Percentiles rank a stretch among this genome's conserved stretches.
These are phyloP conservation scores for Rubus parviflorus DNA, from an alignment of 306 rosid species.

Conservation along the genomic window DNA sequence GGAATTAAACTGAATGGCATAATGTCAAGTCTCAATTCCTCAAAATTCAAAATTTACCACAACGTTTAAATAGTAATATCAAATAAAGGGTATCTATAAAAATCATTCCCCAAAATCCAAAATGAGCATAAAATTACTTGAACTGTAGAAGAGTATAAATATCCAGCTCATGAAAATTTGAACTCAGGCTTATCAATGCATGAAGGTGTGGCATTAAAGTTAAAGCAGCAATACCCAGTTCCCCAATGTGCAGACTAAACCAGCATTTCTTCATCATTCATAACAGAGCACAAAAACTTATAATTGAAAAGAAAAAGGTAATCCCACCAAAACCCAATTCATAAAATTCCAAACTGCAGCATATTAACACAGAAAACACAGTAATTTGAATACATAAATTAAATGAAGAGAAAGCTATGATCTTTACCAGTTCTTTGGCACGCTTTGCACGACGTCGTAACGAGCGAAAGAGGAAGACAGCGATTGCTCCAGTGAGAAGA, in stretches of 20 bases:
- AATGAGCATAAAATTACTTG: not conserved
- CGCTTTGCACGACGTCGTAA: slow-evolving; percentile 89
- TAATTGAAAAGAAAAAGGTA: not conserved
- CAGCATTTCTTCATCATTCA: not conserved
- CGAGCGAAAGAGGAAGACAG: slow-evolving; percentile 81
- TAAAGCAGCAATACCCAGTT: slow-evolving; percentile 4
- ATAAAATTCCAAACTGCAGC: slow-evolving; percentile 4
- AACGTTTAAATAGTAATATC: not conserved
- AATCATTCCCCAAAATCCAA: not conserved
- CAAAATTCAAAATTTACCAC: not conserved
- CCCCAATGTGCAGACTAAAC: not conserved
- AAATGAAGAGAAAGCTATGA: not conserved
- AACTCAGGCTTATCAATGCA: not conserved
- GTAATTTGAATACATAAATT: not conserved
- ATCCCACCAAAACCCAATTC: slow-evolving; percentile 16
- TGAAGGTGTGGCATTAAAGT: not conserved
- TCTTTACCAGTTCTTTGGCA: slow-evolving; percentile 65
- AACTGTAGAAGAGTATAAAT: not conserved
- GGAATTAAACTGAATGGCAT: not conserved
- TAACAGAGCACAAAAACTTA: not conserved
- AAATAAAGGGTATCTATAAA: not conserved
- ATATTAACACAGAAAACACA: not conserved
- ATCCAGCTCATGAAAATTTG: not conserved
- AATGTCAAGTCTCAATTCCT: not conserved
- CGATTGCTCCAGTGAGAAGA: slow-evolving; percentile 83